Evolutionary conservation across 495 filamentous ascomycete species (phyloP), one percentile per base, ranked within the genome.

Genomic region (Haplographium delicatum): DNA sequence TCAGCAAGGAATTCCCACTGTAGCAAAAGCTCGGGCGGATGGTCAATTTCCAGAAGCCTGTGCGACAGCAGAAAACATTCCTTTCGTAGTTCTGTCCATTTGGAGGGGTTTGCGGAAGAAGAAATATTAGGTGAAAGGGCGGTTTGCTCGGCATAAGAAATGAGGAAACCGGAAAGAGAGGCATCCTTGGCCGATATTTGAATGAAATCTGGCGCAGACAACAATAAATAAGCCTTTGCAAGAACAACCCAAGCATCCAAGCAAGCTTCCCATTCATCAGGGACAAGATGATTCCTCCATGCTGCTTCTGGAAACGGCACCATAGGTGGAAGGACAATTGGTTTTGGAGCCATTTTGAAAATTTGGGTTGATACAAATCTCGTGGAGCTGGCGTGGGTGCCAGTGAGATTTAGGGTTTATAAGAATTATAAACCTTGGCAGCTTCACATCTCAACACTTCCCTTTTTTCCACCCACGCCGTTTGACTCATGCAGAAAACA

Each of bases 201-300:
- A 43, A 54, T 31, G 51, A 89, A 86, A 2, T 74, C 67, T 31
- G 75, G 53, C 15, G 72, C 67, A 2, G 81, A 62, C 2, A 84
- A 56, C 25, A 75, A 77, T 7, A 95, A 64, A 54, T 88, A 77
- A 37, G 78, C 72, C 23, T 80, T 73, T 20, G 81, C 62, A 3
- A 94, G 69, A 7, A 77, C 61, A 16, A 83, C 65, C 89, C 89
- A 95, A 34, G 86, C 84, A 62, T 88, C 81, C 15, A 93, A 65
- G 63, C 84, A 91, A 27, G 76, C 71, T 47, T 84, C 77, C 89
- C 89, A 94, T 65, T 94, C 88, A 25, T 76, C 68, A 1, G 81
- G 75, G 7, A 74, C 68, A 26, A 94, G 73, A 48, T 74, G 75
- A 25, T 77, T 75, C 55, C 83, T 79, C 68, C 89, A 79, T 45